A percentile compares a stretch with the other conserved stretches of the same genome.
Conservation (phyloP, 1,139 yeast species). For the Martiniozyma asiatica region DNA sequence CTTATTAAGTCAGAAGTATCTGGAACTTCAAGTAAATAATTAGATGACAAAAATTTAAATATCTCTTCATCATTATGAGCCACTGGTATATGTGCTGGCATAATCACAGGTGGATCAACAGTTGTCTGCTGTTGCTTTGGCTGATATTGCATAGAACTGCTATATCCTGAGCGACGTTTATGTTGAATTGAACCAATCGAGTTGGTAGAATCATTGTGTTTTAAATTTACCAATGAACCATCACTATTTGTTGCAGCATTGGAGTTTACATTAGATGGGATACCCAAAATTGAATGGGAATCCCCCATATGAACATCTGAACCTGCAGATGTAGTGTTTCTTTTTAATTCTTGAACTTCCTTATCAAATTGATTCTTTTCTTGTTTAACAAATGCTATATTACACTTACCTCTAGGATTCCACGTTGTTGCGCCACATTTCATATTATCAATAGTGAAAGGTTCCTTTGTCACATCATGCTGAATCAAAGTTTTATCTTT, state of each 20-base stretch:
- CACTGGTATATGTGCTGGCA: conserved; percentile 33
- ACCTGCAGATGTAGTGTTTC: conserved; percentile 2
- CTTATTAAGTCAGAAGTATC: conserved; percentile 39
- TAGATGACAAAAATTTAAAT: conserved; percentile 31
- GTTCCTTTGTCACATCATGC: conserved; percentile 42
- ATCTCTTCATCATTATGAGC: conserved; percentile 31
- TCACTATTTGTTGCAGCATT: not conserved
- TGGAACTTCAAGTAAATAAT: conserved; percentile 33
- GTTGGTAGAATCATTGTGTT: conserved; percentile 1
- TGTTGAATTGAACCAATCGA: conserved; percentile 7
- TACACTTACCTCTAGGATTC: conserved; percentile 32
- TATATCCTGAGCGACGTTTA: conserved; percentile 6
- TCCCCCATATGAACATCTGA: not conserved
- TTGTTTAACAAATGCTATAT: conserved; percentile 43
- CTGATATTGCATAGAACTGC: not conserved
- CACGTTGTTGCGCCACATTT: conserved; percentile 45
- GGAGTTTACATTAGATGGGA: not conserved
- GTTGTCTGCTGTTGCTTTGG: too few relatives aligned
- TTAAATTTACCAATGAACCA: not conserved
- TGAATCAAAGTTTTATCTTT: conserved; percentile 41
- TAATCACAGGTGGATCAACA: conserved; percentile 31
- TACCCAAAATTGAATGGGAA: not conserved
- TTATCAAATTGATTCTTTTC: conserved; percentile 32
- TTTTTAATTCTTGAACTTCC: not conserved
- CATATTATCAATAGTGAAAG: conserved; percentile 42